Conservation (phyloP, 441 rosid species). For the Populus hybrid region DNA sequence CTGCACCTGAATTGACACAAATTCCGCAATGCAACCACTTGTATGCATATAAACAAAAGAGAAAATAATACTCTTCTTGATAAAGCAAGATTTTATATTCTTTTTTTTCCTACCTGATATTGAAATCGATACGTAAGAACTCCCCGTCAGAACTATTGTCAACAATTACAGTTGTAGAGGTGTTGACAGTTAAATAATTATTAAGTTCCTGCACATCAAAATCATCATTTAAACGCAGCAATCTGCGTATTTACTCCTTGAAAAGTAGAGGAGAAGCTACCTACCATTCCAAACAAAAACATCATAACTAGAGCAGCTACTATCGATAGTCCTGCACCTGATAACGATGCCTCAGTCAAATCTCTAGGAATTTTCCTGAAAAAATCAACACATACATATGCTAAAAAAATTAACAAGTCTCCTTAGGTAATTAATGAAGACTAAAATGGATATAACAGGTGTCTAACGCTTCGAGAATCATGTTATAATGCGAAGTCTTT, state of each 20-base stretch:
- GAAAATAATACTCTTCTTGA: neutral
- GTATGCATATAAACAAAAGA: neutral
- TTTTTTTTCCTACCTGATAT: constrained; percentile 58
- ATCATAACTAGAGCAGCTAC: constrained; percentile 81
- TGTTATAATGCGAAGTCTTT: neutral
- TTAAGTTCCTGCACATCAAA: constrained; percentile 65
- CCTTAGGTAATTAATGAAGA: neutral
- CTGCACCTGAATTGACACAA: neutral
- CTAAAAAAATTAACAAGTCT: neutral
- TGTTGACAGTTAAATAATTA: constrained; percentile 66
- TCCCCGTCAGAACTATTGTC: constrained; percentile 94
- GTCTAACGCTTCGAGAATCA: neutral
- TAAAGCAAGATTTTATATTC: neutral
- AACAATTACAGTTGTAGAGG: constrained; percentile 80
- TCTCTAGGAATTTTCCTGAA: constrained; percentile 99
- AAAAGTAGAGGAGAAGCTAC: neutral
- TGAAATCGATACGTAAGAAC: constrained; percentile 86
- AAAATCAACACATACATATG: neutral
- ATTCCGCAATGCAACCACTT: neutral
- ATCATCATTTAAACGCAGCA: neutral
- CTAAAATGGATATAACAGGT: neutral
- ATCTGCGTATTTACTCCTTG: neutral
- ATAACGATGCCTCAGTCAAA: constrained; percentile 95
- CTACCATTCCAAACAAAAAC: constrained; percentile 98
- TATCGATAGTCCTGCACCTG: constrained; percentile 95